Percentiles rank a stretch among this genome's conserved stretches.
Conservation (phyloP, 2,329 filamentous ascomycete species). For the Sporothrix globosa region DNA sequence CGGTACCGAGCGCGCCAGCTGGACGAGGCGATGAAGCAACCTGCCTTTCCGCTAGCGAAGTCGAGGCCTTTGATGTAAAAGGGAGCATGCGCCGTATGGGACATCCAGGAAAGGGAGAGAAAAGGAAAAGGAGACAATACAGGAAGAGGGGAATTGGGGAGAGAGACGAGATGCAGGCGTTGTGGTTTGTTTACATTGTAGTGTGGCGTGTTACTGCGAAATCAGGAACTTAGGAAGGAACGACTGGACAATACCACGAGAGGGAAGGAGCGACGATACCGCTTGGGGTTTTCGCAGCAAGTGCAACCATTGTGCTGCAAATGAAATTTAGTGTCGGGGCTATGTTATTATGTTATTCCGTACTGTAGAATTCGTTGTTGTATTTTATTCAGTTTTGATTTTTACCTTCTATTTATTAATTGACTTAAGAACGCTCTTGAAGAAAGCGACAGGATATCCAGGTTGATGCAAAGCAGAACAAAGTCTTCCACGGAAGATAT, state of each 20-base stretch:
- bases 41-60: background rate
- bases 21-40: background rate
- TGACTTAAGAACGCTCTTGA: no score
- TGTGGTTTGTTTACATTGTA: constrained; percentile 11
- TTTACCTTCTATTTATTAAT: no score
- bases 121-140: background rate
- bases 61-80: constrained; percentile 4
- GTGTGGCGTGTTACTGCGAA: constrained; percentile 3
- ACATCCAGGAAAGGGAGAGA: background rate
- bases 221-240: background rate
- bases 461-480: no score
- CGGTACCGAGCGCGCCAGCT: background rate
- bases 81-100: no score
- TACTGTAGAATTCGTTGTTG: background rate
- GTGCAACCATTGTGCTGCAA: background rate
- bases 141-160: background rate
- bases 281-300: background rate
- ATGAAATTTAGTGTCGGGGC: no score
- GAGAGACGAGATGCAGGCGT: background rate
- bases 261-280: background rate
- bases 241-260: background rate
- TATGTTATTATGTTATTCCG: no score
- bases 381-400: background rate
- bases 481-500: no score
- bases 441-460: no score